Evolutionary conservation across 805 yeast species (phyloP).

Genomic region (Metschnikowia noctiluminum): DNA sequence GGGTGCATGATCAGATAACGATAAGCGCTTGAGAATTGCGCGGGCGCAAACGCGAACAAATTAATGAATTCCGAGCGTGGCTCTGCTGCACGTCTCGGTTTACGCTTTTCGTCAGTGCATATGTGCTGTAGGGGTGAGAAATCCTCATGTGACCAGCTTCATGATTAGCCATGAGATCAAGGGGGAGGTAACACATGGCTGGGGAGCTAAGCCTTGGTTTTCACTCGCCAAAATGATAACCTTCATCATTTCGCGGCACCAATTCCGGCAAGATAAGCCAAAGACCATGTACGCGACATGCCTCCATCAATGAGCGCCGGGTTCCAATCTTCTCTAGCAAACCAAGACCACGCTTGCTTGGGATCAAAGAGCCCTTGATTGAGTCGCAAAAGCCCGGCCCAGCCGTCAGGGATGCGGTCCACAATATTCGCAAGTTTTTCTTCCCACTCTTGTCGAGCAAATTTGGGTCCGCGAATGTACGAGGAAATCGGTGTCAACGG

Average conservation of each 20-base stretch:
- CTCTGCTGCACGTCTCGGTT: neutral
- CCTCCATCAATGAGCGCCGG: constrained; percentile 71
- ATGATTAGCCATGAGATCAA: too few species aligned
- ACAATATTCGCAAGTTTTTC: constrained; percentile 44
- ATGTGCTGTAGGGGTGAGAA: neutral
- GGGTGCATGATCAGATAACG: constrained; percentile 1
- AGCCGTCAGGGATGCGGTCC: constrained; percentile 55
- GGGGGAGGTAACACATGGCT: too few species aligned
- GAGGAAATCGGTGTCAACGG: constrained; percentile 71
- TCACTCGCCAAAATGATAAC: too few species aligned
- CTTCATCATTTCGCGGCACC: constrained; percentile 19
- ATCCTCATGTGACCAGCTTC: neutral
- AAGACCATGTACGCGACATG: constrained; percentile 82
- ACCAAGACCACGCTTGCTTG: constrained; percentile 41
- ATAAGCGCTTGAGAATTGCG: neutral
- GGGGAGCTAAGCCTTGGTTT: neutral
- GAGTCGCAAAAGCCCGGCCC: constrained; percentile 70
- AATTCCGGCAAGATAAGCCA: constrained; percentile 66
- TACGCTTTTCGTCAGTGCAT: neutral
- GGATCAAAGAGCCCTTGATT: constrained; percentile 79
- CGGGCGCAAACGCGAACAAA: too few species aligned
- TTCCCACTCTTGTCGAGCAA: constrained; percentile 64
- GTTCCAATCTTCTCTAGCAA: constrained; percentile 48
- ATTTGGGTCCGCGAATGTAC: constrained; percentile 50
- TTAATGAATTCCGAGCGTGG: neutral